phyloP scores from a whole-genome alignment of 2,329 filamentous ascomycete species.

The Immersiporthe knoxdaviesiana region DNA sequence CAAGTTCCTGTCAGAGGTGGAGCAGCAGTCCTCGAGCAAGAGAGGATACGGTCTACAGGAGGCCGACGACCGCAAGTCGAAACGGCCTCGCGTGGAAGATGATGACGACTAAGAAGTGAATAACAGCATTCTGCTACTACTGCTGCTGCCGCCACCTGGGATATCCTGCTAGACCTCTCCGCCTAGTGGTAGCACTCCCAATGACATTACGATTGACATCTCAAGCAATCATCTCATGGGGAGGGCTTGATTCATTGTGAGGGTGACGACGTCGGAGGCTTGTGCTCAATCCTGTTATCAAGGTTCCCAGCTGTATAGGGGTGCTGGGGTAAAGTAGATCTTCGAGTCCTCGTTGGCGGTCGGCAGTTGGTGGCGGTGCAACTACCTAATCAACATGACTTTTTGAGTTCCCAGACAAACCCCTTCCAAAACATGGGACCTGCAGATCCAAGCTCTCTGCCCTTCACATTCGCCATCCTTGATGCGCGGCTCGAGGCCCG shows the following conservation, averaged over 20 bases:
- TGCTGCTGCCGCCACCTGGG: neutral
- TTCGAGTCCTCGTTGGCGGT: neutral
- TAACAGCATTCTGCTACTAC: constrained; percentile 22
- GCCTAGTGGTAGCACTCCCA: neutral
- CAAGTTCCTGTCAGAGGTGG: constrained; percentile 84
- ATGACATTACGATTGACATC: neutral
- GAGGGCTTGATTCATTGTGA: neutral
- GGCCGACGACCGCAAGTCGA: constrained; percentile 61
- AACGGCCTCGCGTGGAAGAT: constrained; percentile 78
- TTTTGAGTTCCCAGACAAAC: no score
- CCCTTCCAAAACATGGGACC: no score
- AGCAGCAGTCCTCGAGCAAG: constrained; percentile 61
- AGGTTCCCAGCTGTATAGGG: neutral
- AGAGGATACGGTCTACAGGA: constrained; percentile 79
- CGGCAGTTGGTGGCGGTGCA: neutral
- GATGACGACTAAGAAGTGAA: constrained; percentile 52
- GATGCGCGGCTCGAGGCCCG: neutral
- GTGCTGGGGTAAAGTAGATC: neutral
- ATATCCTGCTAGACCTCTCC: neutral
- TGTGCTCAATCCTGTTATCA: neutral
- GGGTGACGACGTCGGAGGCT: neutral
- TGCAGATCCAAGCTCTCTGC: neutral
- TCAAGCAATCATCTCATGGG: neutral
- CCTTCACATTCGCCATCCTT: neutral
- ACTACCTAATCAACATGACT: no score